phyloP scores from a whole-genome alignment of 2,329 filamentous ascomycete genomes.

The Botrytis medusae region DNA sequence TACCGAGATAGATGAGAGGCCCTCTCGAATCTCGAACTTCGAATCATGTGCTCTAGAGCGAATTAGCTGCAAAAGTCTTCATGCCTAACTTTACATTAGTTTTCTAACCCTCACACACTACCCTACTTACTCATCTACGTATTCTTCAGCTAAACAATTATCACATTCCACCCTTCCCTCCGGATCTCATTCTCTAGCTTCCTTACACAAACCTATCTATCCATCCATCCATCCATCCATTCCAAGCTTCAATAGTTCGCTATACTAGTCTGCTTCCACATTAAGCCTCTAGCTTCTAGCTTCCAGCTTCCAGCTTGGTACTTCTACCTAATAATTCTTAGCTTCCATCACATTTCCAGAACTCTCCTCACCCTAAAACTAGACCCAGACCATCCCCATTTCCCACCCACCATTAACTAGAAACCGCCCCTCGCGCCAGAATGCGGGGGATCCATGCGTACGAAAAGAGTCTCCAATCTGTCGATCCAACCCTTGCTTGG shows the following conservation, averaged over 20 bases:
- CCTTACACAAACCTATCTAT: not conserved
- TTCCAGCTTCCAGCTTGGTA: not conserved
- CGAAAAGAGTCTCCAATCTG: not conserved
- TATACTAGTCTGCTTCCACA: not conserved
- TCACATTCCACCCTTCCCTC: not conserved
- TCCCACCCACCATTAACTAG: not conserved
- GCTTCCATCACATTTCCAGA: not conserved
- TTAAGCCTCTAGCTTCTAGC: not conserved
- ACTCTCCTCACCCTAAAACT: not conserved
- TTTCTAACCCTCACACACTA: not conserved
- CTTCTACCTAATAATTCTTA: not conserved
- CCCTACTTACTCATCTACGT: not conserved
- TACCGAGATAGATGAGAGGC: not conserved
- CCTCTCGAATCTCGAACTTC: not conserved
- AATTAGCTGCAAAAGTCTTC: not conserved
- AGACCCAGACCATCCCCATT: not conserved
- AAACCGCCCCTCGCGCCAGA: not conserved
- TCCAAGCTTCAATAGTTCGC: not conserved
- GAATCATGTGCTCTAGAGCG: not conserved
- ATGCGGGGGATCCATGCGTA: not conserved
- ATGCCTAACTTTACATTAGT: not conserved
- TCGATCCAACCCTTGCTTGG: not conserved
- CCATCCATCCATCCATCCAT: not conserved
- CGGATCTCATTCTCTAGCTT: not conserved
- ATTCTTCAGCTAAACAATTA: not conserved